phyloP scores from a whole-genome alignment of 2,329 filamentous ascomycete genomes.

The Aspergillus novofumigatus region DNA sequence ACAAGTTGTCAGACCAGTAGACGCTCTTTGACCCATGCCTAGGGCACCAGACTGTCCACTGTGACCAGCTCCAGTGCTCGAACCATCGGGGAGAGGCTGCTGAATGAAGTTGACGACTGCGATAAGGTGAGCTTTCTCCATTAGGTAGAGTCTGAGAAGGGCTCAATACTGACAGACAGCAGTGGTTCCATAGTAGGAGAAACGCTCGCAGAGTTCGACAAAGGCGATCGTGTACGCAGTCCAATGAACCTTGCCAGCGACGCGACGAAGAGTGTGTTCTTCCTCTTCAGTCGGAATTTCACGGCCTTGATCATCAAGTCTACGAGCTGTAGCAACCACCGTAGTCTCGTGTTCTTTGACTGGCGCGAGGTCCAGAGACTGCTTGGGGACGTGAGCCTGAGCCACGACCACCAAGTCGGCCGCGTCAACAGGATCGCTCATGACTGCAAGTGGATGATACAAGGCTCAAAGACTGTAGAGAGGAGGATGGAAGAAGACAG shows the following conservation, averaged over 20 bases:
- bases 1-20: slow-evolving; percentile 50
- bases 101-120: slow-evolving; percentile 61
- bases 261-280: slow-evolving; percentile 31
- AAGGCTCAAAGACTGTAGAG: not conserved
- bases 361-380: not conserved
- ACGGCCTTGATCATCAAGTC: slow-evolving; percentile 1
- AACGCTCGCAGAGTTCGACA: slow-evolving; percentile 71
- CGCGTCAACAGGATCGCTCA: slow-evolving; percentile 8
- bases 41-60: slow-evolving; percentile 48
- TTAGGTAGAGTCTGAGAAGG: not conserved
- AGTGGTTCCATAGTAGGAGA: slow-evolving; percentile 71
- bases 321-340: not conserved
- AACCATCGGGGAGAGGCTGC: slow-evolving; percentile 51
- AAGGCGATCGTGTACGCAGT: slow-evolving; percentile 67
- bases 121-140: slow-evolving; percentile 5
- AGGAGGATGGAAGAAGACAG: not conserved
- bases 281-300: slow-evolving; percentile 33
- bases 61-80: slow-evolving; percentile 49
- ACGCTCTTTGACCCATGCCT: slow-evolving; percentile 56
- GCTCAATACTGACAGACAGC: slow-evolving; percentile 54
- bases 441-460: not conserved
- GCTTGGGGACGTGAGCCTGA: slow-evolving; percentile 7
- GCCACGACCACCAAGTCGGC: slow-evolving; percentile 3
- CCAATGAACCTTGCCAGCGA: slow-evolving; percentile 52
- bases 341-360: slow-evolving; percentile 4